Conservation (phyloP, 2,329 filamentous ascomycete species). For the Corinectria fuckeliana region DNA sequence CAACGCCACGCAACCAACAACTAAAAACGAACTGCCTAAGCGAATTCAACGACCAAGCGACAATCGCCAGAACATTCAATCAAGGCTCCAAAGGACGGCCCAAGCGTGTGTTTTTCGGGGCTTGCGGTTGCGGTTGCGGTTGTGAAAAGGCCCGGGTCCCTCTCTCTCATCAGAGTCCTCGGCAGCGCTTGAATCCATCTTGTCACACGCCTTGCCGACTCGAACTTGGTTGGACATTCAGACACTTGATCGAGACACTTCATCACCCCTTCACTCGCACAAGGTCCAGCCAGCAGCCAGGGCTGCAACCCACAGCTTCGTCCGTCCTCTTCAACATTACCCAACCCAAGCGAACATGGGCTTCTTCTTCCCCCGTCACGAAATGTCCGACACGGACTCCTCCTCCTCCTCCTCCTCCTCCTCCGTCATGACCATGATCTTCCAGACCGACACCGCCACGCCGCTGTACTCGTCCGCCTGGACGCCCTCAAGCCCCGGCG, state of each 20-base stretch:
- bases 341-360: too few species aligned
- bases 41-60: neutral
- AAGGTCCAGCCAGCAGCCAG: too few species aligned
- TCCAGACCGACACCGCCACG: conserved; percentile 62
- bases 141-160: too few species aligned
- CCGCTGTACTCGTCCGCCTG: conserved; percentile 69
- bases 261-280: neutral
- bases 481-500: conserved; percentile 72
- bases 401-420: conserved; percentile 21
- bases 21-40: too few species aligned
- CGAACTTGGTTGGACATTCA: neutral
- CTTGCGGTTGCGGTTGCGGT: too few species aligned
- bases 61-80: neutral
- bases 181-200: neutral
- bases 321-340: neutral
- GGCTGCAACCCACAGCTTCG: too few species aligned
- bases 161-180: neutral
- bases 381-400: conserved; percentile 34
- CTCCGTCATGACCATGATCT: conserved; percentile 58
- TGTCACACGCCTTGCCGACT: neutral
- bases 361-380: conserved; percentile 33
- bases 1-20: neutral
- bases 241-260: too few species aligned
- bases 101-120: neutral
- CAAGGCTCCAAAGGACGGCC: too few species aligned